phyloP scores from a whole-genome alignment of 805 yeast species.

The Saccharomycopsis sp. region DNA sequence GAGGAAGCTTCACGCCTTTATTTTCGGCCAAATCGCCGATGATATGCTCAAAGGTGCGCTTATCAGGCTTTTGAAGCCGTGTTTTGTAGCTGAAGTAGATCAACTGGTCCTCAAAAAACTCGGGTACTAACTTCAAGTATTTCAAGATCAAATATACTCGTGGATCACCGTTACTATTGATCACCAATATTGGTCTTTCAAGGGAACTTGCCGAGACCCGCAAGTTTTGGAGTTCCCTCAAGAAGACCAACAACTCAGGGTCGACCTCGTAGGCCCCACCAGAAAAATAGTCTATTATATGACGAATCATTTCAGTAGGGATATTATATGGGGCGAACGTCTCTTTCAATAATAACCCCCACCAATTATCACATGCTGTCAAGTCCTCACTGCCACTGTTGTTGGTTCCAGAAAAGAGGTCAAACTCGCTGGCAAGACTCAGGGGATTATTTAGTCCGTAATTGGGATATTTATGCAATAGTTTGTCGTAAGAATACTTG shows the following conservation, averaged over 20 bases:
- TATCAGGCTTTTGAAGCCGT: slow-evolving; percentile 47
- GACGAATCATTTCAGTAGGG: slow-evolving; percentile 36
- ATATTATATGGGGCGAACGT: slow-evolving; percentile 34
- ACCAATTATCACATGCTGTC: slow-evolving; percentile 38
- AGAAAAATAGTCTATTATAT: slow-evolving; percentile 43
- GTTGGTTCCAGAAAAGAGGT: slow-evolving; percentile 19
- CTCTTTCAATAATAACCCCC: slow-evolving; percentile 44
- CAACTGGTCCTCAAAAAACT: slow-evolving; percentile 20
- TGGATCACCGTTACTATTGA: slow-evolving; percentile 59
- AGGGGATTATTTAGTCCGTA: slow-evolving; percentile 45
- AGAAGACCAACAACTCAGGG: slow-evolving; percentile 46
- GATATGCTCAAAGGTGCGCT: slow-evolving; percentile 39
- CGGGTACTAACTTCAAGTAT: slow-evolving; percentile 41
- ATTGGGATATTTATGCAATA: slow-evolving; percentile 44
- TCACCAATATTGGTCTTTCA: slow-evolving; percentile 34
- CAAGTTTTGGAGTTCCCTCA: slow-evolving; percentile 27
- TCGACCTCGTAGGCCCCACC: slow-evolving; percentile 49
- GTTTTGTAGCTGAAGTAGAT: slow-evolving; percentile 53
- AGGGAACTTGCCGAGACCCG: background rate
- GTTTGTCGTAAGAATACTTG: slow-evolving; percentile 30
- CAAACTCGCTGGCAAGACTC: slow-evolving; percentile 24
- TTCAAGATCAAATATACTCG: slow-evolving; percentile 40
- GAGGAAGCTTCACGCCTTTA: slow-evolving; percentile 18
- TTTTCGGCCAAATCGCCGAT: slow-evolving; percentile 26
- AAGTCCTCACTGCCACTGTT: slow-evolving; percentile 20